phyloP scores from a whole-genome alignment of 2,329 filamentous ascomycete genomes.

The Fusarium sp. region DNA sequence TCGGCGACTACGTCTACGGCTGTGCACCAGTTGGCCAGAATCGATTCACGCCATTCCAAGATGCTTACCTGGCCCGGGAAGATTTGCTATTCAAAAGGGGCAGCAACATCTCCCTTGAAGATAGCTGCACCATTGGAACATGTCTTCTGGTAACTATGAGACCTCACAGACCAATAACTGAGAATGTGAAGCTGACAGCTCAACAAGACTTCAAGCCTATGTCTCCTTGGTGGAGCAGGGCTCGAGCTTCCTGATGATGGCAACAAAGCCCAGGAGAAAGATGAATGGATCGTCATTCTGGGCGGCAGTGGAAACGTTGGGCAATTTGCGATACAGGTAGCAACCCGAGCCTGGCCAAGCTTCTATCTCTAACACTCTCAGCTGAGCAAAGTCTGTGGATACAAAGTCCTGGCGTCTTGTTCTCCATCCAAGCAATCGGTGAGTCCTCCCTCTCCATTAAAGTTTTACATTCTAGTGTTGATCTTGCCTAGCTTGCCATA shows the following conservation, averaged over 20 bases:
- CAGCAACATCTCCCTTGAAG: conserved; percentile 40
- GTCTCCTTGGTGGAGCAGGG: conserved; percentile 44
- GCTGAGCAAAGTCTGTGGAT: conserved; percentile 49
- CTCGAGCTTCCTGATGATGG: conserved; percentile 37
- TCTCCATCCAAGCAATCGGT: conserved; percentile 45
- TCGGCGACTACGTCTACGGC: conserved; percentile 50
- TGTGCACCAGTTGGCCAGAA: conserved; percentile 48
- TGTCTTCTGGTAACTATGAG: conserved; percentile 44
- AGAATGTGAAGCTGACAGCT: not conserved
- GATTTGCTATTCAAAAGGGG: conserved; percentile 46
- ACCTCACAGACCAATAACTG: not conserved
- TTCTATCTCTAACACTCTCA: conserved; percentile 15
- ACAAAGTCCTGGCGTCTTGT: conserved; percentile 50
- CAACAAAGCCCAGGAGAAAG: conserved; percentile 16
- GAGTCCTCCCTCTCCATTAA: not conserved
- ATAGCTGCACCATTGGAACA: conserved; percentile 49
- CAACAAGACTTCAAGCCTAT: conserved; percentile 47
- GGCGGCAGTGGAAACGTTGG: conserved; percentile 50
- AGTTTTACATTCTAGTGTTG: not conserved
- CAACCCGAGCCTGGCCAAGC: rapidly evolving
- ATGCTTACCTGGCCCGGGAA: conserved; percentile 51
- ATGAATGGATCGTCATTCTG: conserved; percentile 51
- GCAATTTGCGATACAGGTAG: conserved; percentile 47
- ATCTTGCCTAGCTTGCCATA: conserved; percentile 36
- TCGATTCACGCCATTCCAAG: conserved; percentile 50